Percentiles rank a stretch among this genome's conserved stretches.
phyloP scores from a whole-genome alignment of 75 land plant species.

The Selaginella tamariscina region DNA sequence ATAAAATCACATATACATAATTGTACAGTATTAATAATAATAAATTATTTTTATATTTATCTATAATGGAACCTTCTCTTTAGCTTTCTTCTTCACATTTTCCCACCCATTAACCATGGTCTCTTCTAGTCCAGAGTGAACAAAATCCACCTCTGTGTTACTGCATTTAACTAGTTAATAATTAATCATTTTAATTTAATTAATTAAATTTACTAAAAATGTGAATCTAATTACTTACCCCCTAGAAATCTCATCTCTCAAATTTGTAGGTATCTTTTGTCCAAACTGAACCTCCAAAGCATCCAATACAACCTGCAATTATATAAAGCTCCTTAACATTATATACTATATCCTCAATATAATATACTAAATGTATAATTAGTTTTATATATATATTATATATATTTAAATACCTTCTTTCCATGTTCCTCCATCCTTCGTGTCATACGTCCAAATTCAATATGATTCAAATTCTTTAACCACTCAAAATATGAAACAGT shows the following conservation, averaged over 20 bases:
- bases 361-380: no score
- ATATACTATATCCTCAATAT: no score
- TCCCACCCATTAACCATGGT: slow-evolving; percentile 28
- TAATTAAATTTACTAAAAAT: not conserved
- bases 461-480: slow-evolving; percentile 34
- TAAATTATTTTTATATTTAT: not conserved
- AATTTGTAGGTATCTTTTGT: slow-evolving; percentile 17
- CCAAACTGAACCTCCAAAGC: slow-evolving; percentile 28
- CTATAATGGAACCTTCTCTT: slow-evolving; percentile 21
- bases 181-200: not conserved
- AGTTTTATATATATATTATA: no score
- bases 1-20: no score
- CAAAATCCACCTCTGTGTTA: slow-evolving; percentile 33
- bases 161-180: slow-evolving; percentile 10
- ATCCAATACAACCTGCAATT: slow-evolving; percentile 18
- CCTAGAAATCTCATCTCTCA: slow-evolving; percentile 19
- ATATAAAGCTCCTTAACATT: no score
- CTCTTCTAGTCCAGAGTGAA: slow-evolving; percentile 31
- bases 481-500: slow-evolving; percentile 34
- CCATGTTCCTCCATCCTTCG: slow-evolving; percentile 34
- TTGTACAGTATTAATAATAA: not conserved
- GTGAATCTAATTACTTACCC: slow-evolving; percentile 12
- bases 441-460: slow-evolving; percentile 34
- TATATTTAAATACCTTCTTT: slow-evolving; percentile 11
- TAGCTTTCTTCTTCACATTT: slow-evolving; percentile 23